Evolutionary conservation across 495 filamentous ascomycete species (phyloP), one percentile per base, ranked within the genome.

Genomic region (Talaromyces nanjingensis): DNA sequence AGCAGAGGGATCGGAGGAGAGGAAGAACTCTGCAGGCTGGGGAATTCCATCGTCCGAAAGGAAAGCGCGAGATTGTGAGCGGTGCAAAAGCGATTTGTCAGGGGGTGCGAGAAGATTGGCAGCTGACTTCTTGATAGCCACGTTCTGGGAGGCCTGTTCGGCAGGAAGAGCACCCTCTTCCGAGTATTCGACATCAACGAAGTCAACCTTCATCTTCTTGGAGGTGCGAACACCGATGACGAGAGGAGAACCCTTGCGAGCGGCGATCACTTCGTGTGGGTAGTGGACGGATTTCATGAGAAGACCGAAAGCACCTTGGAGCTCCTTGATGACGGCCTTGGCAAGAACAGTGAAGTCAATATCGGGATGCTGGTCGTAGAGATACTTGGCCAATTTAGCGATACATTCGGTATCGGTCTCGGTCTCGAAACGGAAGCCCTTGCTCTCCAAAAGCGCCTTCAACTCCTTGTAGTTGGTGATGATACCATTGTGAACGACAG

Each of bases 381-480:
- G 84, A 82, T 96, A 98, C 78, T 98, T 98, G 73, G 93, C 89
- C 59, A 98, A 87, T 81, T 98, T 98, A 65, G 96, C 94, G 75
- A 98, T 98, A 74, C 93, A 97, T 77, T 98, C 94, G 27, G 94
- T 98, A 72, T 98, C 94, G 54, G 94, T 98, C 81, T 98, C 93
- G 29, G 93, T 98, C 86, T 98, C 94, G 74, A 98, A 98, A 64
- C 88, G 87, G 84, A 97, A 97, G 66, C 96, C 96, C 83, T 97
- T 98, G 81, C 81, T 83, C 78, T 92, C 87, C 66, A 98, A 81
- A 59, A 98, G 84, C 63, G 90, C 89, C 86, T 93, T 96, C 69
- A 98, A 80, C 81, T 98, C 94, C 81, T 98, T 98, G 86, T 98
- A 98, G 84, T 98, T 98, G 81, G 94, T 98, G 81, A 98, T 98